Evolutionary conservation across 148 eudicot species (phyloP), one percentile per base, ranked within the genome.

Genomic region (Rhododendron williamsianum): DNA sequence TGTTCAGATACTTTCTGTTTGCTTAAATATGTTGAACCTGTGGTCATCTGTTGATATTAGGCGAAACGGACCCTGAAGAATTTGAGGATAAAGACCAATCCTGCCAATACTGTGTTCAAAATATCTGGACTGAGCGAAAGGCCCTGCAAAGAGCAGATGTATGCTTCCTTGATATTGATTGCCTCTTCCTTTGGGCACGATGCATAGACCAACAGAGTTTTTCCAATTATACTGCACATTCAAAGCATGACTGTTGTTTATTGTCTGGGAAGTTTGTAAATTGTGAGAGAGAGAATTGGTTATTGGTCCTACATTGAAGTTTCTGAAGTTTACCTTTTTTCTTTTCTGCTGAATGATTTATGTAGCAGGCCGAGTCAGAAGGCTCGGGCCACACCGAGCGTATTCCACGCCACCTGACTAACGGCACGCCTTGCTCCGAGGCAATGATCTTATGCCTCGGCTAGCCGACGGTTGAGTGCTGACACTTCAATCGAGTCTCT

Each of bases 21-120:
- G 1, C 36, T 10, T 25, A 36, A 43, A 16, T 60, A 30, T 12
- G 13, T 63, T 36, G 71, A 35, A 10, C 30, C 76, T 43, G 30
- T 76, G 71, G 56, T 84, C 43, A 8, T 10, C 30, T 76, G 25
- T 21, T 83, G 23, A 54, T 87, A 18, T 30, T 87, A 94, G 95
- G 95, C 94, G 10, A 90, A 91, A 84, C 87, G 90, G 73, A 89
- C 83, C 54, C 88, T 94, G 63, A 94, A 91, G 86, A 94, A 87
- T 76, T 49, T 94, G 83, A 90, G 94, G 86, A 84, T 94, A 6
- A 87, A 81, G 72, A 85, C 89, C 8, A 73, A 7, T 15, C 90
- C 92, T 6, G 56, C 38, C 25, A n/a, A n/a, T n/a, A n/a, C n/a
- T n/a, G 95, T 91, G 80, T 89, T 69, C 89, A 94, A 93, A 85